Evolutionary conservation across 1,139 yeast genomes (phyloP), one percentile per base, ranked within the genome.

Genomic region (Arxiozyma heterogenica): DNA sequence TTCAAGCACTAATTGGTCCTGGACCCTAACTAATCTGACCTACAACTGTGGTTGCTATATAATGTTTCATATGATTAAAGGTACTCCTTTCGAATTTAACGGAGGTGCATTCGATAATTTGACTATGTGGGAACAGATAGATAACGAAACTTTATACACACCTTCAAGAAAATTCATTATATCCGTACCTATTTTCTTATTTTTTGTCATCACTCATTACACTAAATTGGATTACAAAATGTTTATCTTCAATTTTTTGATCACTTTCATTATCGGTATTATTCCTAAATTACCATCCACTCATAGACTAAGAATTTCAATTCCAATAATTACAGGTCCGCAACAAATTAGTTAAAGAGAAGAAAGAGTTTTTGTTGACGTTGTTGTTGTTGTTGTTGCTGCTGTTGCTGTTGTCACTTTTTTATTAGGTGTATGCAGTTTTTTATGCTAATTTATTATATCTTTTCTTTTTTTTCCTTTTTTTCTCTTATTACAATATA

Each of bases 81-180:
- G 98, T 41, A 89, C 95, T 2, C 98, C 98, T 1, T 93, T 93
- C 70, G 98, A 93, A 63, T 90, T 91, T 74, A 93, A 91, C 68
- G 85, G 89, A 44, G 98, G 98, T 47, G 98, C 98, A 0, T 93
- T 86, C 71, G 98, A 93, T 69, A 85, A 89, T 66, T 78, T 93
- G 64, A 93, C 97, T 34, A 88, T 93, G 97, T 93, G 98, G 98
- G 98, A 93, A 71, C 98, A 93, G 72, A 85, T 93, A 60, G 97
- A 93, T 71, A 85, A 91, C 64, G 98, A 98, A 57, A 97, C 90
- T 67, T 95, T 90, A 70, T 93, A 91, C 70, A 93, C 98, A 0
- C 98, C 98, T 6, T 84, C 96, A 30, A 90, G 93, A 75, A 93
- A 93, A 72, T 93, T 90, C 67, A 75, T 93, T 63, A 80, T 91